phyloP scores from a whole-genome alignment of 2,329 filamentous ascomycete species.

The Colletotrichum acutatum region DNA sequence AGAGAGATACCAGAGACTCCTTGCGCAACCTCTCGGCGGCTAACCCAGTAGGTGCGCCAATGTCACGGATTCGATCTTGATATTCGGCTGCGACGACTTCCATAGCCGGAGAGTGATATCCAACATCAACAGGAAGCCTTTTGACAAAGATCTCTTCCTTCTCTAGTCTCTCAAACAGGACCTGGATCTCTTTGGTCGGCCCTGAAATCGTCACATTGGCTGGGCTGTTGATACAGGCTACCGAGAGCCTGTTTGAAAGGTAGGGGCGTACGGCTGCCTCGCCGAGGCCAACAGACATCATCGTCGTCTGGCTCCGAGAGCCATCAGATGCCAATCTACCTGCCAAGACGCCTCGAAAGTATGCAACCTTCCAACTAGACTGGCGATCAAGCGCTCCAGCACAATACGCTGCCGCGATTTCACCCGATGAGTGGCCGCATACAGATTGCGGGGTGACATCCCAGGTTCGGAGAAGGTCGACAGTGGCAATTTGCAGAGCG shows the following conservation, averaged over 20 bases:
- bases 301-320: not conserved
- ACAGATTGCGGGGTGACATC: conserved; percentile 46
- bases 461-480: conserved; percentile 50
- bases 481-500: conserved; percentile 52
- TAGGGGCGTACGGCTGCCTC: conserved; percentile 41
- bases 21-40: not conserved
- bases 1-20: not conserved
- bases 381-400: conserved; percentile 48
- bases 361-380: conserved; percentile 53
- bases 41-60: not conserved
- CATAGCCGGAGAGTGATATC: conserved; percentile 60
- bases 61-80: not conserved
- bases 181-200: conserved; percentile 43
- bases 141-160: conserved; percentile 46
- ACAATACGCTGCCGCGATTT: conserved; percentile 57
- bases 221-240: conserved; percentile 58
- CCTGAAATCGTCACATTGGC: conserved; percentile 57
- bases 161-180: conserved; percentile 40
- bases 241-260: conserved; percentile 41
- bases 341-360: conserved; percentile 48
- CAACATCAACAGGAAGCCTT: conserved; percentile 49
- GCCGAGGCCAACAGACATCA: conserved; percentile 15
- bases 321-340: not conserved
- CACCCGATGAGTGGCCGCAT: conserved; percentile 58
- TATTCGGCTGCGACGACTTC: conserved; percentile 49